Evolutionary conservation across 495 filamentous ascomycete genomes (phyloP), one percentile per base, ranked within the genome.

Genomic region (Acidomyces sp.): DNA sequence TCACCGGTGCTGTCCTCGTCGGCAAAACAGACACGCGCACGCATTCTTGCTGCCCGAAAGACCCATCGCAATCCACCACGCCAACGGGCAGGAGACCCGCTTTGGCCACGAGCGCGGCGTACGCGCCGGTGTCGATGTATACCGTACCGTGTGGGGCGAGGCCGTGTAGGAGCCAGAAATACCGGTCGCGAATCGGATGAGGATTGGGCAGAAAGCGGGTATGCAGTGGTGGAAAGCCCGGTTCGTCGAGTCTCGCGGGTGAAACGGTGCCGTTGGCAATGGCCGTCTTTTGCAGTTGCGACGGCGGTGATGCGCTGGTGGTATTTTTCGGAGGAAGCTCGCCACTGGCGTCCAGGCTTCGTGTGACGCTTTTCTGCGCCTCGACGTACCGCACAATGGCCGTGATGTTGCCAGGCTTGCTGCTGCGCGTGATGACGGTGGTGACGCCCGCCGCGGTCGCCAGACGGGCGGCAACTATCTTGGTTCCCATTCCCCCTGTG

Each of bases 401-500:
- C 45, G 77, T 64, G 41, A 97, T 84, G 54, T 95, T 95, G n/a
- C 85, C 83, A 0, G 90, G 92, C 36, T 75, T 86, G 5, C 85
- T 93, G 45, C 82, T 87, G 37, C 78, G 77, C 2, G 90, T 93
- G 49, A 97, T 96, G 46, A 97, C 70, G 1, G 88, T 94, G 2
- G 85, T 97, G 24, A 96, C 92, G 26, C 90, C 90, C 25, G 85
- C 90, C 37, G 85, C 90, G 25, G 85, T 95, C 34, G 87, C 90
- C 18, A 96, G 77, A 34, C 84, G 77, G 25, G 90, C 90, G 23
- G 90, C 90, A 13, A 93, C 83, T 49, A 97, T 93, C 61, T 97
- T 97, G 34, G 90, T 97, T 36, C 80, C 77, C 90, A 97, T 97
- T 27, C 90, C 90, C 10, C 90, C 90, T n/a, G 92, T 97, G 23